phyloP scores from a whole-genome alignment of 2,329 filamentous ascomycete genomes.

The Botrytis tulipae region DNA sequence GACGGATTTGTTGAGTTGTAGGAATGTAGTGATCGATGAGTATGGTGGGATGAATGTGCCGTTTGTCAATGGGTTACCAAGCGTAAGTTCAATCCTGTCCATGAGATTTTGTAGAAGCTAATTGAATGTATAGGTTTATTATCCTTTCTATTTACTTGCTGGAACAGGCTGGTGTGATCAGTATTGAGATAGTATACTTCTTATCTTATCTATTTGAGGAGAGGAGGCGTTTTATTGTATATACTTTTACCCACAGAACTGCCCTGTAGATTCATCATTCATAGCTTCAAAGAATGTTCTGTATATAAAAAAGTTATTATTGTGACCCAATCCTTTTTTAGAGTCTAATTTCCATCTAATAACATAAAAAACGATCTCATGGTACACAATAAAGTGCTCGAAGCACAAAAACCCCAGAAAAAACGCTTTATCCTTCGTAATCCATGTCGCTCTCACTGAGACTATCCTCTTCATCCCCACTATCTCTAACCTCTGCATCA shows the following conservation, averaged over 20 bases:
- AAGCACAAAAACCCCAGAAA: background rate
- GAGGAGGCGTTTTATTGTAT: background rate
- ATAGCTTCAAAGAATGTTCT: background rate
- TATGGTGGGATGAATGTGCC: constrained; percentile 15
- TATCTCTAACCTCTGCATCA: too few relatives aligned
- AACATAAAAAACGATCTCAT: background rate
- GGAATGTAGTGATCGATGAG: constrained; percentile 5
- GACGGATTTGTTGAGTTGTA: constrained; percentile 26
- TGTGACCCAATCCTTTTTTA: rapidly evolving
- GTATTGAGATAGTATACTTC: background rate
- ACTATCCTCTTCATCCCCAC: background rate
- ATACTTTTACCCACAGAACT: background rate
- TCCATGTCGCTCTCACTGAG: background rate
- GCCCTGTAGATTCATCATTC: rapidly evolving
- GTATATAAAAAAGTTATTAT: background rate
- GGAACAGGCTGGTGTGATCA: background rate
- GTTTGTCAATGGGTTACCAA: constrained; percentile 12
- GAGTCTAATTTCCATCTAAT: rapidly evolving
- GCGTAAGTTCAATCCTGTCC: background rate
- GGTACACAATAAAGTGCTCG: background rate
- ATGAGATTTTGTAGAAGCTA: background rate
- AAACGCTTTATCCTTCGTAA: background rate
- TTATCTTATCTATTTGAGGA: background rate
- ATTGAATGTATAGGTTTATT: background rate
- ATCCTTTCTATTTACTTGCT: background rate